Conservation (phyloP, 2,329 filamentous ascomycete species). For the Colletotrichum gloeosporioides region DNA sequence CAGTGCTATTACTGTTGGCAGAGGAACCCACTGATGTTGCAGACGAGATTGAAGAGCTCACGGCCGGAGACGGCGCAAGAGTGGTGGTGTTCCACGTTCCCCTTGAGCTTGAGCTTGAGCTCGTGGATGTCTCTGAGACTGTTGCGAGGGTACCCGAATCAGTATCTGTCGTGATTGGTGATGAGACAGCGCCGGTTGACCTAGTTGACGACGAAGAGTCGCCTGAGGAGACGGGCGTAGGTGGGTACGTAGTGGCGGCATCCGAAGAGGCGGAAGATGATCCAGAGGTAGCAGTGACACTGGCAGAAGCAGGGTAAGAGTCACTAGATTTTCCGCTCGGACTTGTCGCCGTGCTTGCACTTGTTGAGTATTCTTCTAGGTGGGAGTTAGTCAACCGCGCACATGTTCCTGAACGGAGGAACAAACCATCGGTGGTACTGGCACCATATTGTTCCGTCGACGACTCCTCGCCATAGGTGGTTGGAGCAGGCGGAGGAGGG, state of each 20-base stretch:
- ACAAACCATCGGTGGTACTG: background rate
- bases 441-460: background rate
- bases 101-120: background rate
- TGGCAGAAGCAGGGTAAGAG: background rate
- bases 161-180: background rate
- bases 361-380: background rate
- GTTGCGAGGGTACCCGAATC: background rate
- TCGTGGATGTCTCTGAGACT: background rate
- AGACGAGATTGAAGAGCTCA: background rate
- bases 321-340: background rate
- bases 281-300: background rate
- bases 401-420: background rate
- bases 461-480: slow-evolving; percentile 9
- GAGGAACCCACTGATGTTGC: background rate
- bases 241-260: background rate
- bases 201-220: background rate
- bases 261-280: background rate
- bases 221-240: background rate
- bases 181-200: background rate
- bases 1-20: background rate
- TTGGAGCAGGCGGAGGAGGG: background rate
- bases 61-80: background rate
- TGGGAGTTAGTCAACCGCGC: background rate
- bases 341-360: background rate
- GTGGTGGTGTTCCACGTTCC: background rate